Conservation (phyloP, 805 yeast species). For the Sungouiella blattae region DNA sequence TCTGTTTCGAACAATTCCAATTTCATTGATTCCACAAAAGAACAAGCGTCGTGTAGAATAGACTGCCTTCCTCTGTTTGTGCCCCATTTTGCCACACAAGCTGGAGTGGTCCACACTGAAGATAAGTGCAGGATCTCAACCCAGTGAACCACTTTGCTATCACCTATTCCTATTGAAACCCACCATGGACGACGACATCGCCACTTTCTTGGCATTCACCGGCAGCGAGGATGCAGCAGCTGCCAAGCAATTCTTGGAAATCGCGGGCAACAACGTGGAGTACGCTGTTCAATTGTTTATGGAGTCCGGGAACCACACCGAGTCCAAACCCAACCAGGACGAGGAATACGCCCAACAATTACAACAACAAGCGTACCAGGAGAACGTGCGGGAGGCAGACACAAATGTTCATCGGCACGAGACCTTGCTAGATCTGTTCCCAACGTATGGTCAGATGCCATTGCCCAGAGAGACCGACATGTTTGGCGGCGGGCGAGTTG, state of each 20-base stretch:
- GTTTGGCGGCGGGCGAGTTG: slow-evolving; percentile 46
- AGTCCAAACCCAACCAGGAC: slow-evolving; percentile 29
- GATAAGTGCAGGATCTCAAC: too few relatives aligned
- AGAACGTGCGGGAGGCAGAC: slow-evolving; percentile 51
- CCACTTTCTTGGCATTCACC: slow-evolving; percentile 81
- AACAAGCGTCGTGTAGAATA: too few relatives aligned
- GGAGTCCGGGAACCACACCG: slow-evolving; percentile 40
- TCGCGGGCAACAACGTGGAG: slow-evolving; percentile 75
- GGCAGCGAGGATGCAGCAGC: slow-evolving; percentile 61
- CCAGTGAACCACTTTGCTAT: too few relatives aligned
- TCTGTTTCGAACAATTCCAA: too few relatives aligned
- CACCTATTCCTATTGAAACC: too few relatives aligned
- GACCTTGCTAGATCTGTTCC: slow-evolving; percentile 55
- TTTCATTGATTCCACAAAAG: too few relatives aligned
- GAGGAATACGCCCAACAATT: slow-evolving; percentile 58
- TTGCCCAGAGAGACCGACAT: slow-evolving; percentile 35
- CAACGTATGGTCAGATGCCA: slow-evolving; percentile 7
- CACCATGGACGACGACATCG: slow-evolving; percentile 49
- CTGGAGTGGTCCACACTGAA: too few relatives aligned
- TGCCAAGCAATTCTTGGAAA: slow-evolving; percentile 75
- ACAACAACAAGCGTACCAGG: slow-evolving; percentile 59
- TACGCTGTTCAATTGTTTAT: slow-evolving; percentile 80
- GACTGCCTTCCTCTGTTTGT: too few relatives aligned
- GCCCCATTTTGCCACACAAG: too few relatives aligned
- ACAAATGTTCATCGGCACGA: slow-evolving; percentile 78